Conservation (phyloP, 1,284 basidiomycete species). For the Cryptococcus floricola region DNA sequence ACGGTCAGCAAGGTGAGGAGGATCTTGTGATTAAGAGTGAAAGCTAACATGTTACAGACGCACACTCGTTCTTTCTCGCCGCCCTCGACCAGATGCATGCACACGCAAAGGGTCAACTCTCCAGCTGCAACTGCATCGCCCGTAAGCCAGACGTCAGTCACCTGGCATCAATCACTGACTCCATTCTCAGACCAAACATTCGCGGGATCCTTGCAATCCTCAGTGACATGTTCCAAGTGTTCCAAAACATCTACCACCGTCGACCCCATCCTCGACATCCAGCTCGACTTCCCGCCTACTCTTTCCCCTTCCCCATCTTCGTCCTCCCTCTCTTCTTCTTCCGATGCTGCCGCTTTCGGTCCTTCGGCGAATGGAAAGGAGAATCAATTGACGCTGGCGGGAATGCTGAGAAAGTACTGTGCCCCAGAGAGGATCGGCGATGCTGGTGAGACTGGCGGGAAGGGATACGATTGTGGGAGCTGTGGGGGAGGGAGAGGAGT, state of each 20-base stretch:
- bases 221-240: slow-evolving; percentile 76
- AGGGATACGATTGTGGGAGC: slow-evolving; percentile 44
- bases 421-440: slow-evolving; percentile 42
- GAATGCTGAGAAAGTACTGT: slow-evolving; percentile 38
- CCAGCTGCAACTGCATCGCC: slow-evolving; percentile 78
- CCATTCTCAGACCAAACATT: slow-evolving; percentile 66
- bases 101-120: slow-evolving; percentile 60
- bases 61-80: slow-evolving; percentile 65
- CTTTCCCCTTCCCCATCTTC: slow-evolving; percentile 5
- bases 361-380: background rate
- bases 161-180: background rate
- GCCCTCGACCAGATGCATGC: slow-evolving; percentile 77
- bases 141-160: slow-evolving; percentile 46
- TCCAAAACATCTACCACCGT: slow-evolving; percentile 70
- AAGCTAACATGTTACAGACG: slow-evolving; percentile 23
- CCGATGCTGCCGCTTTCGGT: slow-evolving; percentile 5
- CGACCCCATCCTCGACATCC: slow-evolving; percentile 89
- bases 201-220: slow-evolving; percentile 78
- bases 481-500: slow-evolving; percentile 42
- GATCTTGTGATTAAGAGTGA: background rate
- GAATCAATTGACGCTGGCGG: slow-evolving; percentile 25
- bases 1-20: slow-evolving; percentile 73
- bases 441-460: slow-evolving; percentile 28
- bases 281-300: slow-evolving; percentile 63
- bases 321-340: slow-evolving; percentile 11